A percentile compares a stretch with the other conserved stretches of the same genome.
Conservation (phyloP, 2,329 filamentous ascomycete species). For the Trichoderma arundinaceum region DNA sequence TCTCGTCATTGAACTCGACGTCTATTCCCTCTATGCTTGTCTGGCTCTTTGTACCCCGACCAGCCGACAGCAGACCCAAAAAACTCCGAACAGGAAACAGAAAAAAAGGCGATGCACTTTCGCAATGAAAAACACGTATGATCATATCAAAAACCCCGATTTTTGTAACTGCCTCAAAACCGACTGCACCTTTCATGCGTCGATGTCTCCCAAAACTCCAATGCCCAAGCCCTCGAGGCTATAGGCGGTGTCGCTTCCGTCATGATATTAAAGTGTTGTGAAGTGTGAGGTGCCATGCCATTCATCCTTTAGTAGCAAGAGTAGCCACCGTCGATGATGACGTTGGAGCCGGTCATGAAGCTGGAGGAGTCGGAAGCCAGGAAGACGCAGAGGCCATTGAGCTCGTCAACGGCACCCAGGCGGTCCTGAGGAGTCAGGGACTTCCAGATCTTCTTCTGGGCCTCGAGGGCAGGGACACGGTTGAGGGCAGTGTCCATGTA, state of each 20-base stretch:
- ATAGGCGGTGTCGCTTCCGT: conserved; percentile 20
- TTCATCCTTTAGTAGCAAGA: conserved; percentile 58
- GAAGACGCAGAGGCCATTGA: conserved; percentile 79
- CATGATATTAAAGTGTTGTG: conserved; percentile 28
- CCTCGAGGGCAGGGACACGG: conserved; percentile 76
- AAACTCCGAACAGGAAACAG: conserved; percentile 35
- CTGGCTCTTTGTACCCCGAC: conserved; percentile 30
- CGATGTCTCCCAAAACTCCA: conserved; percentile 28
- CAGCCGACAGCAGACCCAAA: conserved; percentile 31
- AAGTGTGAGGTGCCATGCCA: conserved; percentile 15
- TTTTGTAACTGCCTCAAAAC: conserved; percentile 23
- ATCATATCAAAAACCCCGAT: conserved; percentile 8
- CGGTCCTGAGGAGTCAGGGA: conserved; percentile 74
- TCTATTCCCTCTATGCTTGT: conserved; percentile 33
- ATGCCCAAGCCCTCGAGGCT: conserved; percentile 9
- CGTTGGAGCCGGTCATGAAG: conserved; percentile 80
- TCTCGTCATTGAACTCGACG: conserved; percentile 29
- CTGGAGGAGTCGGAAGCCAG: conserved; percentile 72
- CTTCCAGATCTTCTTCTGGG: conserved; percentile 83
- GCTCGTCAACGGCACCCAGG: conserved; percentile 73
- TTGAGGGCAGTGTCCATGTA: conserved; percentile 88
- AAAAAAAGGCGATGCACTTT: conserved; percentile 25
- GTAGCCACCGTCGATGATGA: conserved; percentile 74
- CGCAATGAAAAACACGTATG: conserved; percentile 14
- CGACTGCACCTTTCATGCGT: conserved; percentile 19